phyloP scores from a whole-genome alignment of 345 rosid genomes.

The Hibiscus tridactylites region DNA sequence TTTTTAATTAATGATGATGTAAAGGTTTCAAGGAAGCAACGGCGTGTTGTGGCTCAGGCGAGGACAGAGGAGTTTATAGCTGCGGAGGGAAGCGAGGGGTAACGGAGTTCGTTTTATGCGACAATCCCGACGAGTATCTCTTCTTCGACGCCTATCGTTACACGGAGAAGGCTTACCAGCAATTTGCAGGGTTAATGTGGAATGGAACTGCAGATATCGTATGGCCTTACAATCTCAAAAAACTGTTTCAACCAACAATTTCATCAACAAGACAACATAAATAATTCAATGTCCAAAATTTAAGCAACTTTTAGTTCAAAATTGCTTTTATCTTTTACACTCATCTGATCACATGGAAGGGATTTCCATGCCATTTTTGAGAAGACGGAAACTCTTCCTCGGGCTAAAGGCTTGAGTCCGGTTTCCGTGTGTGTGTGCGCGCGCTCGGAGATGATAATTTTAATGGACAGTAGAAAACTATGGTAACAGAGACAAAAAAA shows the following conservation, averaged over 20 bases:
- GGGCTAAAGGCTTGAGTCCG: not conserved
- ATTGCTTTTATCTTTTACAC: slow-evolving; percentile 6
- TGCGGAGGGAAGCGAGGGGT: slow-evolving; percentile 61
- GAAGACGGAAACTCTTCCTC: not conserved
- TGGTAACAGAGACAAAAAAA: not conserved
- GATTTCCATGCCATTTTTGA: not conserved
- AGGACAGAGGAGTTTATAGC: slow-evolving; percentile 47
- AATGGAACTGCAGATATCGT: slow-evolving; percentile 18
- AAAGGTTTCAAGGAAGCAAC: slow-evolving; percentile 58
- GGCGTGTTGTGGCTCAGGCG: slow-evolving; percentile 61
- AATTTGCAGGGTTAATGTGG: slow-evolving; percentile 42
- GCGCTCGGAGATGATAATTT: not conserved
- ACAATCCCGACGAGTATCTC: slow-evolving; percentile 41
- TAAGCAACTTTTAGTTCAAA: not conserved
- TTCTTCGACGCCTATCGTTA: slow-evolving; percentile 69
- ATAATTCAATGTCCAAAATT: slow-evolving; percentile 6
- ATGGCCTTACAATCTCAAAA: slow-evolving; percentile 28
- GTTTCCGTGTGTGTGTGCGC: not conserved
- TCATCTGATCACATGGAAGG: not conserved
- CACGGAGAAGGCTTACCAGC: slow-evolving; percentile 43
- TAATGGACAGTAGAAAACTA: not conserved
- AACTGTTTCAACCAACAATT: slow-evolving; percentile 12
- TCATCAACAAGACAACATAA: not conserved
- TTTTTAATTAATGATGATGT: not conserved
- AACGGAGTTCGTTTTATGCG: slow-evolving; percentile 50